Base-by-base conservation (phyloP, 2,329 filamentous ascomycete genomes). In the Penicillium sp. region DNA sequence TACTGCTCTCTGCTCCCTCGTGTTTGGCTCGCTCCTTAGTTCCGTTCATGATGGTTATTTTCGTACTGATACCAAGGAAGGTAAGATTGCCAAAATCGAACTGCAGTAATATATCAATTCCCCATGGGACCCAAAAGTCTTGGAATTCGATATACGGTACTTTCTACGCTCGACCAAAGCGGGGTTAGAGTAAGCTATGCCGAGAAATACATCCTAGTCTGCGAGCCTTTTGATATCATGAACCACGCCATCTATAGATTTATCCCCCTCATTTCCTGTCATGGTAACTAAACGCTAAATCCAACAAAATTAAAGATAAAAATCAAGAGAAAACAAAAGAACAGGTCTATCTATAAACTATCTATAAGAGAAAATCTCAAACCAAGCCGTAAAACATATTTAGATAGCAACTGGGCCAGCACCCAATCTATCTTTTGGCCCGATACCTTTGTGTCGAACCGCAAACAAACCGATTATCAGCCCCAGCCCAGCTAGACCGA, bases 401-500 rank as follows among this genome's bases (percentile, higher is more conserved):
- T 50, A 67, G 19, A 65, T 19, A n/a, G 56, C 60, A 25, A 66
- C 60, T 4, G 59, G 56, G 19, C 55, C 63, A 6, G 55, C 55
- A 12, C 57, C 60, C 9, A 62, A 35, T 57, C 65, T 53, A 35
- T 67, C 62, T 33, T 66, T 57, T 6, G 65, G 63, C 3, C 59
- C 62, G 15, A 63, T 67, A 9, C 65, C 63, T 49, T 59, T 67
- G 49, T 62, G 57, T 23, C 59, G 52, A 15, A 68, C 65, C 0
- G 60, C 57, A n/a, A 67, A 5, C 8, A 65, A 10, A 3, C 65
- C 63, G 38, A 67, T 56, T 6, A 35, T 38, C 8, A 78, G 59
- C 0, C 75, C 75, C 5, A 78, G 52, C 0, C 70, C 74, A 2
- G 75, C 76, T 10, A 78, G 63, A 2, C 73, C 77, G 9, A 73